Evolutionary conservation across 2,329 filamentous ascomycete genomes (phyloP), one percentile per base, ranked within the genome.

Genomic region (Tolypocladium nubicola): DNA sequence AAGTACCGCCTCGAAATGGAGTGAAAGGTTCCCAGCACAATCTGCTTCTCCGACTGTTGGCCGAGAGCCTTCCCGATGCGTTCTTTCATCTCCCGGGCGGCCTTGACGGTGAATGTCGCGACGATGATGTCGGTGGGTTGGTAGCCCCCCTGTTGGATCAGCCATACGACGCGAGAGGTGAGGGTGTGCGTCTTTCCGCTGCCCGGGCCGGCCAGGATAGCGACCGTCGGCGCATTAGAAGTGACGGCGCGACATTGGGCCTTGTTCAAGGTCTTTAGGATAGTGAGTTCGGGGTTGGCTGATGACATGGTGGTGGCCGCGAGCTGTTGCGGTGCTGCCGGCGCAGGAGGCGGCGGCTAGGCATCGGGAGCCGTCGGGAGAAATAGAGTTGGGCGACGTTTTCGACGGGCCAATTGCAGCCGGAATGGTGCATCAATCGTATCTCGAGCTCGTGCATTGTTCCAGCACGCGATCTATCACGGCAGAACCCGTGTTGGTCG

Each of bases 41-140:
- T 78, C 65, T 85, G 88, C 56, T 81, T 85, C 67, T 91, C 89
- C 19, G 86, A 75, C 7, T 86, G 86, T 59, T 87, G 81, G 1
- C 91, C 91, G n/a, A 97, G 79, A n/a, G 89, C 80, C 58, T 81
- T 86, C 0, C 86, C 84, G 57, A 97, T 89, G 9, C 93, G 84
- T 67, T 90, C 85, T 66, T 91, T 90, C 93, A 99, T 99, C 75
- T 97, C 93, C 21, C 78, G 83, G 21, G 92, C 90, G 1, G 94
- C 92, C 71, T 97, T 97, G 70, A 96, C 91, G 2, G 94, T 99
- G 68, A 99, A 99, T 0, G 93, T 97, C 60, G 93, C 94, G 59
- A 97, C 93, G 59, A 99, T 86, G 65, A 97, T 85, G 74, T 97
- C 90, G 75, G 88, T 85, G 66, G 93, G 93, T 57, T 84, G 81